These are phyloP conservation scores for Dalechampia spathulata DNA, from an alignment of 441 rosid genomes.

Conservation along the genomic window DNA sequence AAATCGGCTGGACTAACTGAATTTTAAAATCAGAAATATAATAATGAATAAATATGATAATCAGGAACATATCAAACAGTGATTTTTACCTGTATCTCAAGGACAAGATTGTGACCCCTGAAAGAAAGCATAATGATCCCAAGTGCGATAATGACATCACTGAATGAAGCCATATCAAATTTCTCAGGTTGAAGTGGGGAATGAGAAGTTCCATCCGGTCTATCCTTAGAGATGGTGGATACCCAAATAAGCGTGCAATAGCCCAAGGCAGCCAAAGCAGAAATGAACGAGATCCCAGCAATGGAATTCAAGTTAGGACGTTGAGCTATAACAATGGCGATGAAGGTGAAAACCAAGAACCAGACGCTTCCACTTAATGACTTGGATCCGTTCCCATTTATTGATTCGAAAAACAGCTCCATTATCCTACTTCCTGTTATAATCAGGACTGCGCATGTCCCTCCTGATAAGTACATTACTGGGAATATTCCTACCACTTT, in stretches of 20 bases:
- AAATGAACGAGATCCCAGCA: conserved; percentile 29
- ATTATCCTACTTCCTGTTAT: conserved; percentile 37
- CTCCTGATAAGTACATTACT: conserved; percentile 59
- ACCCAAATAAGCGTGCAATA: conserved; percentile 34
- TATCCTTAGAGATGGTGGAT: conserved; percentile 24
- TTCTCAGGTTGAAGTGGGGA: background rate
- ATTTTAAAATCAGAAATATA: no score
- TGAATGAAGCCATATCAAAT: conserved; percentile 27
- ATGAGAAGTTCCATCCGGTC: conserved; percentile 19
- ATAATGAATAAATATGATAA: no score
- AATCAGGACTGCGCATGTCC: conserved; percentile 39
- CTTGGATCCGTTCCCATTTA: conserved; percentile 8
- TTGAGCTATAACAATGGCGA: conserved; percentile 33
- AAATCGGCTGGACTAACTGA: no score
- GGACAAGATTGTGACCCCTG: conserved; percentile 54
- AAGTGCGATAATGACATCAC: conserved; percentile 27
- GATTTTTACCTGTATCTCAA: conserved; percentile 56
- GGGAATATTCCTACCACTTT: conserved; percentile 44
- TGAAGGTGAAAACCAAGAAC: conserved; percentile 37
- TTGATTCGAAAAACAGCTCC: conserved; percentile 22
- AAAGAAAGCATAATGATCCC: conserved; percentile 38
- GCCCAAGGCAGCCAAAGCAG: conserved; percentile 26
- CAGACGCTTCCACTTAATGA: conserved; percentile 26
- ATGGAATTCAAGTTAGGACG: conserved; percentile 38
- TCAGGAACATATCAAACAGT: no score